Evolutionary conservation across 495 filamentous ascomycete species (phyloP).

Genomic region (Amniculicola lignicola): DNA sequence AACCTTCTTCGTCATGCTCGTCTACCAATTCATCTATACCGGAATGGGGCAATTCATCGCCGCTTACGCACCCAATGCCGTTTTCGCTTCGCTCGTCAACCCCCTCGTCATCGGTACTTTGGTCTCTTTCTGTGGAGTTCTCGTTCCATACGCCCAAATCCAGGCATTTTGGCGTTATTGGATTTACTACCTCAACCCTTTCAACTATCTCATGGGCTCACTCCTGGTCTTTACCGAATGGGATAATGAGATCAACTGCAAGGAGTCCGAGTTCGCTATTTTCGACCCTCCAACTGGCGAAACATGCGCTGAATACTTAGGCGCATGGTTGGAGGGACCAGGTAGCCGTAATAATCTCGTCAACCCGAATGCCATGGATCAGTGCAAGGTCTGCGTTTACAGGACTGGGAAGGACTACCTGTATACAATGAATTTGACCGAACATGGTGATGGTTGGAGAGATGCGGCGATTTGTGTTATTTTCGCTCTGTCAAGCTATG

Average conservation of each 20-base stretch:
- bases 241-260: conserved; percentile 36
- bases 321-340: conserved; percentile 32
- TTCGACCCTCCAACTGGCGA: conserved; percentile 21
- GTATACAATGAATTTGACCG: background rate
- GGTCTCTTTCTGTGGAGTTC: conserved; percentile 56
- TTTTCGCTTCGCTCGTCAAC: conserved; percentile 55
- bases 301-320: conserved; percentile 34
- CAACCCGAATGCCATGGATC: conserved; percentile 43
- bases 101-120: conserved; percentile 51
- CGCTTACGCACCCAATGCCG: conserved; percentile 55
- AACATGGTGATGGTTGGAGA: conserved; percentile 18
- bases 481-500: conserved; percentile 10
- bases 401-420: conserved; percentile 22
- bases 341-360: conserved; percentile 40
- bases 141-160: conserved; percentile 58
- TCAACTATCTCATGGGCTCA: conserved; percentile 54
- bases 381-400: conserved; percentile 64
- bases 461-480: conserved; percentile 17
- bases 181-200: conserved; percentile 71
- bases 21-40: conserved; percentile 51
- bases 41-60: conserved; percentile 54
- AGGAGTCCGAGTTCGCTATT: conserved; percentile 24
- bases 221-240: conserved; percentile 47
- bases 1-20: conserved; percentile 47
- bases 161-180: conserved; percentile 76